Evolutionary conservation across 208 protist genomes (phyloP), one percentile per base, ranked within the genome.

Genomic region (Angomonas ambiguus): DNA sequence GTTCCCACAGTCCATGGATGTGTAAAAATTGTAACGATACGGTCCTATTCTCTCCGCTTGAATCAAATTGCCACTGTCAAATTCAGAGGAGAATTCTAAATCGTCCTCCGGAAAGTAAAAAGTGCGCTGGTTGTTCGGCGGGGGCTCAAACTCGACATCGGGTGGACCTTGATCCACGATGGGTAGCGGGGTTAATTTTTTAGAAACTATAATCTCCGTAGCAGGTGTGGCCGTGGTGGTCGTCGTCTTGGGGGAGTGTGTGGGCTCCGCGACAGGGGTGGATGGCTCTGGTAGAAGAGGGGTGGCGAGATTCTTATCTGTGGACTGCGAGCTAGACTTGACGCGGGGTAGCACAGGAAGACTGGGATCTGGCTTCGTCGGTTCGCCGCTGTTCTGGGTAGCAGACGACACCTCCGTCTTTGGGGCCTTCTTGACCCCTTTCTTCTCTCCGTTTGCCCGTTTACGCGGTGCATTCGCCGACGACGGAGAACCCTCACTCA

Each of bases 11-110:
- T 97, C 91, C 71, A 85, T 80, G 22, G 80, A 49, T 22, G 79
- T 90, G 76, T 89, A 94, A 64, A 92, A 72, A 65, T 77, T 78
- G 65, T 97, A 94, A 20, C 76, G 71, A 31, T 76, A 78, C 13
- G 83, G 60, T 6, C 84, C 85, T 4, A 79, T 25, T 11, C 82
- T 80, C 73, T 97, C 93, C 27, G 95, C 87, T 49, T 89, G 82
- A 59, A 91, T 92, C 10, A 96, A 56, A 72, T 97, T 97, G 27
- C 93, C 93, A 58, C 83, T 93, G 71, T 96, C 91, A 70, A 97
- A 97, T 42, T 90, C 71, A 10, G 87, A 93, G 16, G 84, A 91
- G 45, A 97, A 96, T 62, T 80, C 77, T 13, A 97, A 56, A 31
- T 88, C 83, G 72, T 95, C 90, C 62, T 95, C 86, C 8, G 74